Percentiles rank a stretch among this genome's conserved stretches.
These are phyloP conservation scores for Fusarium decemcellulare DNA, from an alignment of 2,329 filamentous ascomycete species.

Conservation along the genomic window DNA sequence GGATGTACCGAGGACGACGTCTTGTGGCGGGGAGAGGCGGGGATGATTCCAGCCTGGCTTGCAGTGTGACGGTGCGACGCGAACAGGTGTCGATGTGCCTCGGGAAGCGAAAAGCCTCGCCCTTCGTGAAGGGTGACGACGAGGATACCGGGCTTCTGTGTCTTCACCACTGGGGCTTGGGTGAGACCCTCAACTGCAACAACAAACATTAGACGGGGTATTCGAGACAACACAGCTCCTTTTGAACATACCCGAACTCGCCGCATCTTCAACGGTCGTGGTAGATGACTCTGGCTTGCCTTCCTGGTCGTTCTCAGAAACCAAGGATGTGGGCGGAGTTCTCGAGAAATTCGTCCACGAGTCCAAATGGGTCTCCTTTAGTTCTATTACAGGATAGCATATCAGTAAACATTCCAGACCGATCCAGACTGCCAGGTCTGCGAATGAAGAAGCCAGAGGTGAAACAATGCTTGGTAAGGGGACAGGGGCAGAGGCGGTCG, in stretches of 20 bases:
- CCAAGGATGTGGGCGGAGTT: conserved; percentile 10
- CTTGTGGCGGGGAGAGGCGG: too few species aligned
- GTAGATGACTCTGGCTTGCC: conserved; percentile 3
- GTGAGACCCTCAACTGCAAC: conserved; percentile 77
- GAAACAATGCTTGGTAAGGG: not conserved
- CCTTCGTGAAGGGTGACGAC: conserved; percentile 97
- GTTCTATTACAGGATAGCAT: conserved; percentile 11
- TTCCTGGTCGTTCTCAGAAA: not conserved
- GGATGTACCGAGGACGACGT: too few species aligned
- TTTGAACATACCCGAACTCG: not conserved
- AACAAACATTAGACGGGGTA: not conserved
- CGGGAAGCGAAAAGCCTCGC: conserved; percentile 86
- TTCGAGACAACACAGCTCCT: not conserved
- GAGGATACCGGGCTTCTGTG: conserved; percentile 91
- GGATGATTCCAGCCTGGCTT: too few species aligned
- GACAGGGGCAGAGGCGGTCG: not conserved
- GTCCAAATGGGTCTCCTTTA: conserved; percentile 20
- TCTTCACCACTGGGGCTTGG: conserved; percentile 74
- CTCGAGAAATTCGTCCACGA: conserved; percentile 13
- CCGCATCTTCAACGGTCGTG: not conserved
- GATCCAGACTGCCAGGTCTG: not conserved
- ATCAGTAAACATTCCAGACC: not conserved
- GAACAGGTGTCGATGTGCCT: conserved; percentile 85
- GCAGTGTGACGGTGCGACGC: too few species aligned
- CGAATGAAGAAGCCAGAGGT: not conserved